Evolutionary conservation across 805 yeast species (phyloP).

Genomic region (Wickerhamiella galacta): DNA sequence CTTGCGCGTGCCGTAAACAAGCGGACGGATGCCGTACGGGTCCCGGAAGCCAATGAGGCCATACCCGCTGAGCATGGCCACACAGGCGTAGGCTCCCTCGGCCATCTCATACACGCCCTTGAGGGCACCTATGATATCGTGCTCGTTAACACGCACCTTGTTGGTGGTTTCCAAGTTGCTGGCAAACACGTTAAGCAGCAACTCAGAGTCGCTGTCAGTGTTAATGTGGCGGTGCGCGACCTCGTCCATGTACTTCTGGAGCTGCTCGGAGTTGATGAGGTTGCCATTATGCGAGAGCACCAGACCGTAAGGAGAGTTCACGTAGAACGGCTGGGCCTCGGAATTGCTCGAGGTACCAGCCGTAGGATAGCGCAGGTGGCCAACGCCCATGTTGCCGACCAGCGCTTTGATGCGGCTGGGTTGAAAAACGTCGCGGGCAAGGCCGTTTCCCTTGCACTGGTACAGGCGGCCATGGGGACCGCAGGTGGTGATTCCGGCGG

Average conservation of each 20-base stretch:
- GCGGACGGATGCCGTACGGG: constrained; percentile 91
- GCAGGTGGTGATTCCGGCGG: constrained; percentile 97
- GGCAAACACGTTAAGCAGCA: constrained; percentile 78
- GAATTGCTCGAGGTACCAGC: constrained; percentile 92
- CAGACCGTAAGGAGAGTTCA: constrained; percentile 91
- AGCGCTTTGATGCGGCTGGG: constrained; percentile 59
- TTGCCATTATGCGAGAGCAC: constrained; percentile 88
- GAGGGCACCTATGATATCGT: constrained; percentile 74
- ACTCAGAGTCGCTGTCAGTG: constrained; percentile 91
- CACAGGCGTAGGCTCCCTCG: constrained; percentile 96
- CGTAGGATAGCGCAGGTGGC: constrained; percentile 89
- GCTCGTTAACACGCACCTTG: constrained; percentile 82
- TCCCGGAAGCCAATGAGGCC: constrained; percentile 93
- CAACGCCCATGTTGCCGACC: constrained; percentile 89
- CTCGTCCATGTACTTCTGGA: constrained; percentile 71
- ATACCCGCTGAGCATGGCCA: constrained; percentile 89
- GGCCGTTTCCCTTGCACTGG: constrained; percentile 97
- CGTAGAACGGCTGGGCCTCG: constrained; percentile 98
- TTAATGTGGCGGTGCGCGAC: constrained; percentile 93
- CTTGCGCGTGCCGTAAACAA: constrained; percentile 67
- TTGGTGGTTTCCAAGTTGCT: constrained; percentile 79
- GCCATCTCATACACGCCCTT: constrained; percentile 64
- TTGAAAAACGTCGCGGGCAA: constrained; percentile 96
- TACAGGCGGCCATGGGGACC: constrained; percentile 85
- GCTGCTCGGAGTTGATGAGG: constrained; percentile 67